phyloP scores from a whole-genome alignment of 805 yeast genomes.

The Saccharomycopsis sp. region DNA sequence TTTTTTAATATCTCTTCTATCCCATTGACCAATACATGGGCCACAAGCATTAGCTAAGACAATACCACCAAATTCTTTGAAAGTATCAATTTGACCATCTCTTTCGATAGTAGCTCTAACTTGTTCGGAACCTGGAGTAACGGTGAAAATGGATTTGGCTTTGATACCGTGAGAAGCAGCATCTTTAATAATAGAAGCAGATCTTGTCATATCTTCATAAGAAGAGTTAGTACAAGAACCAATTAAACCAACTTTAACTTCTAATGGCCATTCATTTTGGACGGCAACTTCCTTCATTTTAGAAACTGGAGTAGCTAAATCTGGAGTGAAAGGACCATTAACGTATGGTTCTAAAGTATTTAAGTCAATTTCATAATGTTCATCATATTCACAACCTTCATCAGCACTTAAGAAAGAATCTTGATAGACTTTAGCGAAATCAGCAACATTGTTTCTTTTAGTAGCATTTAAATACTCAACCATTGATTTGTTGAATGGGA shows the following conservation, averaged over 20 bases:
- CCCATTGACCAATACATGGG: conserved; percentile 99
- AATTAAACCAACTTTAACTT: conserved; percentile 87
- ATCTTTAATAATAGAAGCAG: conserved; percentile 84
- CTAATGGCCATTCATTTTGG: conserved; percentile 85
- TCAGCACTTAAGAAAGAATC: conserved; percentile 73
- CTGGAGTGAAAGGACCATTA: conserved; percentile 98
- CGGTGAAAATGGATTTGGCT: conserved; percentile 85
- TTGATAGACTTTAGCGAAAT: conserved; percentile 61
- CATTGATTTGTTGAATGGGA: conserved; percentile 80
- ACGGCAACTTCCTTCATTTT: conserved; percentile 75
- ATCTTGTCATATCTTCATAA: conserved; percentile 96
- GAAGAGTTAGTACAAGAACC: conserved; percentile 99
- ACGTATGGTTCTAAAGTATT: conserved; percentile 87
- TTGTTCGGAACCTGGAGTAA: conserved; percentile 98
- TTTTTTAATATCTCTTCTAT: conserved; percentile 83
- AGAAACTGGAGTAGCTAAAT: conserved; percentile 91
- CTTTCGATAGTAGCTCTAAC: conserved; percentile 96
- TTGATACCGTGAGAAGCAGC: conserved; percentile 87
- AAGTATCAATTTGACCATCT: conserved; percentile 85
- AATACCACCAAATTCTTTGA: conserved; percentile 85
- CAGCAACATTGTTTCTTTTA: conserved; percentile 74
- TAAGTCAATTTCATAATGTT: conserved; percentile 83
- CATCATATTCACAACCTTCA: conserved; percentile 88
- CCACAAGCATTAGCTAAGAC: conserved; percentile 98
- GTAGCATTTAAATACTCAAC: conserved; percentile 81